phyloP scores from a whole-genome alignment of 495 filamentous ascomycete species.

The Penicillium riverlandense region DNA sequence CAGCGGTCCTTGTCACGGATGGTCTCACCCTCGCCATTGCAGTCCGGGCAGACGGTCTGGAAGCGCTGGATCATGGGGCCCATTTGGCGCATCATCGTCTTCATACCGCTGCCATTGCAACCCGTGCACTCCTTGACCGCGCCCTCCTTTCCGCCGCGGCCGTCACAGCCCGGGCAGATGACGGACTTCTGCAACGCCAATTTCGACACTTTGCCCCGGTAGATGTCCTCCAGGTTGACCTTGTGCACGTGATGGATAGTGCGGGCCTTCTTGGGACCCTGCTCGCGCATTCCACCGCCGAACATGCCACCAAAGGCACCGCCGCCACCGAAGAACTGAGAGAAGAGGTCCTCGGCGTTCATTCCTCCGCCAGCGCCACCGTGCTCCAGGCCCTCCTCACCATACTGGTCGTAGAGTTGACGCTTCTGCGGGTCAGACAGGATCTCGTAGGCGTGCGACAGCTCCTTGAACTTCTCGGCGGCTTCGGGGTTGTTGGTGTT shows the following conservation, averaged over 20 bases:
- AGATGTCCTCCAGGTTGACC: conserved; percentile 95
- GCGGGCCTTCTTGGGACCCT: conserved; percentile 86
- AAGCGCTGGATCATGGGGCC: conserved; percentile 99
- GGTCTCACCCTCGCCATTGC: conserved; percentile 92
- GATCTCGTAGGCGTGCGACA: conserved; percentile 90
- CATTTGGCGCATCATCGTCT: conserved; percentile 99
- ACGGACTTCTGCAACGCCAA: conserved; percentile 95
- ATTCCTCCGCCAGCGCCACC: conserved; percentile 79
- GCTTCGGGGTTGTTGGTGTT: conserved; percentile 89
- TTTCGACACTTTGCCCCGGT: conserved; percentile 96
- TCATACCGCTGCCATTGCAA: conserved; percentile 93
- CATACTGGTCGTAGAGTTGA: conserved; percentile 89
- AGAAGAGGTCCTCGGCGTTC: conserved; percentile 94
- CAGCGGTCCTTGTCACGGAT: conserved; percentile 94
- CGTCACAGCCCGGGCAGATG: conserved; percentile 91
- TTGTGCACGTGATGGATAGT: conserved; percentile 98
- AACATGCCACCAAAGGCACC: conserved; percentile 80
- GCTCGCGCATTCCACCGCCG: conserved; percentile 73
- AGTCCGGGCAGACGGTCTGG: conserved; percentile 98
- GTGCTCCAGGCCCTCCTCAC: conserved; percentile 88
- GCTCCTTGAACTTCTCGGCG: conserved; percentile 96
- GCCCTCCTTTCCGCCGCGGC: conserved; percentile 94
- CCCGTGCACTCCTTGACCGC: conserved; percentile 85
- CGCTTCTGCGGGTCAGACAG: conserved; percentile 90
- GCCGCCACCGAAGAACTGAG: conserved; percentile 93